Percentiles rank a stretch among this genome's conserved stretches.
Conservation (phyloP, 345 rosid genomes). For the Rubroshorea leprosula region DNA sequence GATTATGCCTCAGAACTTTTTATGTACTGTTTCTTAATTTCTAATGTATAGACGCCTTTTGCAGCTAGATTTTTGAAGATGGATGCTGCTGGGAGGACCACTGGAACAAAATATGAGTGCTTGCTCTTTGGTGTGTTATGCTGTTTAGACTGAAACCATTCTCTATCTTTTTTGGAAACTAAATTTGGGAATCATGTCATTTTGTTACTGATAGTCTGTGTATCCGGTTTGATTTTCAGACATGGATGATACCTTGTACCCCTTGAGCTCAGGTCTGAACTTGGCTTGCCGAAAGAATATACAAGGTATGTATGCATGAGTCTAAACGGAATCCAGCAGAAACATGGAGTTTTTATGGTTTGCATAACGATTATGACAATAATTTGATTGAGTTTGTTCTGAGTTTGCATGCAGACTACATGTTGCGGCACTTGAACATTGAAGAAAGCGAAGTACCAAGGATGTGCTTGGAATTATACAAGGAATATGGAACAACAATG, state of each 20-base stretch:
- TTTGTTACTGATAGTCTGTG: conserved; percentile 6
- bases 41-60: neutral
- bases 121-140: conserved; percentile 65
- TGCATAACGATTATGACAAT: neutral
- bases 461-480: conserved; percentile 83
- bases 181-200: neutral
- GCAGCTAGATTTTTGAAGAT: conserved; percentile 37
- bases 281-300: conserved; percentile 81
- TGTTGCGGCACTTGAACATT: conserved; percentile 57
- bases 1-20: neutral
- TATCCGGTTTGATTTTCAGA: conserved; percentile 35
- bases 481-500: conserved; percentile 93
- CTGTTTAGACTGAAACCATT: too few species aligned
- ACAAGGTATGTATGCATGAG: conserved; percentile 43
- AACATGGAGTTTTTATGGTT: neutral
- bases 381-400: conserved; percentile 4
- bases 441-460: conserved; percentile 79
- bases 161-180: too few species aligned
- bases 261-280: conserved; percentile 68
- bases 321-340: neutral
- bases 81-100: conserved; percentile 42
- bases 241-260: conserved; percentile 86
- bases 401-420: conserved; percentile 57
- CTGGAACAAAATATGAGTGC: conserved; percentile 53
- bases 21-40: neutral